These are phyloP conservation scores for Rubia yunnanensis DNA, from an alignment of 257 asterid genomes.

Conservation along the genomic window DNA sequence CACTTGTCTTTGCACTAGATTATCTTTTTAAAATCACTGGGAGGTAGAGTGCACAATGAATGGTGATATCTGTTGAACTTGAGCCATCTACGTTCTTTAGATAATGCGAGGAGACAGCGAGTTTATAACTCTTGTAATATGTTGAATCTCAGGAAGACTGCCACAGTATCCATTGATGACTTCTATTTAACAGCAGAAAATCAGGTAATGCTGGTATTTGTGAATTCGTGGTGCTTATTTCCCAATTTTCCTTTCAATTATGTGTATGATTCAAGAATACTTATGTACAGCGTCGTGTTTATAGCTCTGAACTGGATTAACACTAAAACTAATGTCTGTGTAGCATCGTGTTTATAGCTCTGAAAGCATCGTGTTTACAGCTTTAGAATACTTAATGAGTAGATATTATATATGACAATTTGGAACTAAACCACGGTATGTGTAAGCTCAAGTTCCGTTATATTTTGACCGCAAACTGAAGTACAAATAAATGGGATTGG, in stretches of 20 bases:
- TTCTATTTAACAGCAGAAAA: constrained; percentile 89
- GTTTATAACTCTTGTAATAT: constrained; percentile 24
- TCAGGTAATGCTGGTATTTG: constrained; percentile 42
- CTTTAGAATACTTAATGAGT: too few species aligned
- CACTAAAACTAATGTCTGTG: too few species aligned
- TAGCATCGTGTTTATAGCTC: too few species aligned
- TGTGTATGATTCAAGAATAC: too few species aligned
- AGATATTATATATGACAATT: too few species aligned
- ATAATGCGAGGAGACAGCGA: constrained; percentile 10
- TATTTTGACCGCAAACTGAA: too few species aligned
- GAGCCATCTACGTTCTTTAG: constrained; percentile 5
- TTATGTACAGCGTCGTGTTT: too few species aligned
- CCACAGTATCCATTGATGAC: constrained; percentile 86
- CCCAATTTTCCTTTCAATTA: constrained; percentile 6
- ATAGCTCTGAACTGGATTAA: too few species aligned
- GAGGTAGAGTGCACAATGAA: constrained; percentile 63
- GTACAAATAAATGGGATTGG: too few species aligned
- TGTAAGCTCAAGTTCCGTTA: too few species aligned
- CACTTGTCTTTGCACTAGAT: constrained; percentile 88
- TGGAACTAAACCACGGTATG: too few species aligned
- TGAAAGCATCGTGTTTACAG: too few species aligned
- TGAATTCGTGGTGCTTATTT: background rate
- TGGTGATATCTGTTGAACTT: constrained; percentile 30
- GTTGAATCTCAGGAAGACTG: constrained; percentile 69
- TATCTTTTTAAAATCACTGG: constrained; percentile 69